Base-by-base conservation (phyloP, 2,329 filamentous ascomycete species). In the Trichoderma cornu-damae region DNA sequence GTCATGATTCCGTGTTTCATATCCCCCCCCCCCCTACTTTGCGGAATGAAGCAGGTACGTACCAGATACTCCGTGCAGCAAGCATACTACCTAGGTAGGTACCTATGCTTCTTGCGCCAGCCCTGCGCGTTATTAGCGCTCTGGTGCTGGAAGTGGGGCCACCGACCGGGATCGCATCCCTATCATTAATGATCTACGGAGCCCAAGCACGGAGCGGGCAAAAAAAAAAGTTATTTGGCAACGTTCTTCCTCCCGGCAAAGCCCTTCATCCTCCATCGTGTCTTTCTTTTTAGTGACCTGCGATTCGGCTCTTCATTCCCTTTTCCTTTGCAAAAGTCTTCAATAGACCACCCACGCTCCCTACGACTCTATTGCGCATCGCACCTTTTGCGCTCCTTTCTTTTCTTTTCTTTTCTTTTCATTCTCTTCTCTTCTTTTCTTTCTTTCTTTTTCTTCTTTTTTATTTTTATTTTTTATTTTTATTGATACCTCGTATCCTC, bases 1-100 rank as follows among this genome's bases (percentile, higher is more conserved):
- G 12, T 4, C 14, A 42, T 38, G 22, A 32, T 38, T 38, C 22
- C 28, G 24, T 26, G 52, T 55, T 55, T 55, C 52, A 55, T 32
- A 55, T 55, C n/a, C 52, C 52, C 51, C 52, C 32, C n/a, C 52
- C 52, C 51, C 52, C 32, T 55, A 37, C 42, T 55, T 47, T 55
- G 52, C 52, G 38, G 32, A 47, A 38, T 55, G 42, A 18, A 55
- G 52, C 52, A 55, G 52, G 52, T 55, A 46, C 50, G 38, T 40
- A 35, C 30, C 18, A 28, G 49, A n/a, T n/a, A n/a, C n/a, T n/a
- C n/a, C n/a, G n/a, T n/a, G n/a, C n/a, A n/a, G n/a, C n/a, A n/a
- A n/a, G n/a, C n/a, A n/a, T n/a, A n/a, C 49, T 52, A 52, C 46
- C 37, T 37, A 52, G 49, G 28, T 28, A 35, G 50, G 50, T 22